phyloP scores from a whole-genome alignment of 192 early-diverging fungal genomes.

The Coemansia guatemalensis region DNA sequence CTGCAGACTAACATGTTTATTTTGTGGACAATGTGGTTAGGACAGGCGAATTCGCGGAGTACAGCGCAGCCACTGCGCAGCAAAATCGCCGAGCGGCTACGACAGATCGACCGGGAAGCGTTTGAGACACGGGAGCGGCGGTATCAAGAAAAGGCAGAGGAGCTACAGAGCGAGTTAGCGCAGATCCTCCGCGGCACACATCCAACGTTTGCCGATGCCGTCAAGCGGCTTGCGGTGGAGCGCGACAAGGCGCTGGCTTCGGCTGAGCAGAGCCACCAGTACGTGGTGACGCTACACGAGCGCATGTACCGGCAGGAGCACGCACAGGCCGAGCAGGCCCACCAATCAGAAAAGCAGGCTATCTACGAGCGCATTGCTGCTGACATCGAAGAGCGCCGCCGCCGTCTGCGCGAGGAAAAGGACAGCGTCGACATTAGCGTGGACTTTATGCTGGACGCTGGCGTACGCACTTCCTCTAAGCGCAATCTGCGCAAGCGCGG shows the following conservation, averaged over 20 bases:
- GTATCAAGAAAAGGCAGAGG: constrained; percentile 47
- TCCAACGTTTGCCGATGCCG: constrained; percentile 65
- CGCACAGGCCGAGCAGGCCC: constrained; percentile 62
- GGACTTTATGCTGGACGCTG: constrained; percentile 46
- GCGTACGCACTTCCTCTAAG: constrained; percentile 48
- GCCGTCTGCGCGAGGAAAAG: constrained; percentile 78
- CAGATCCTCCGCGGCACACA: constrained; percentile 60
- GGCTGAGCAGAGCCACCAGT: constrained; percentile 58
- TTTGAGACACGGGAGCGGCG: constrained; percentile 34
- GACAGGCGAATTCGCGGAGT: constrained; percentile 4
- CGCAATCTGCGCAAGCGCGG: constrained; percentile 63
- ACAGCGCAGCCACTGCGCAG: constrained; percentile 39
- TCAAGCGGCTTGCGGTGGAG: constrained; percentile 59
- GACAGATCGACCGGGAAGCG: constrained; percentile 51
- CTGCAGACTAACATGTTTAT: background rate
- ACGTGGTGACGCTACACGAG: constrained; percentile 40
- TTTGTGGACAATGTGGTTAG: background rate
- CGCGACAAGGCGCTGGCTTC: constrained; percentile 74
- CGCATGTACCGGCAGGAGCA: constrained; percentile 28
- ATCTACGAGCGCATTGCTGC: constrained; percentile 73
- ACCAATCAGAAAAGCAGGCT: constrained; percentile 67
- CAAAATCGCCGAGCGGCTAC: constrained; percentile 47
- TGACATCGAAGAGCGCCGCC: constrained; percentile 74
- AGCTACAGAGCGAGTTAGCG: constrained; percentile 43
- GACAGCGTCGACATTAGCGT: constrained; percentile 79